Evolutionary conservation across 129 eudicot genomes (phyloP), one percentile per base, ranked within the genome.

Genomic region (Flaveria trinervia): DNA sequence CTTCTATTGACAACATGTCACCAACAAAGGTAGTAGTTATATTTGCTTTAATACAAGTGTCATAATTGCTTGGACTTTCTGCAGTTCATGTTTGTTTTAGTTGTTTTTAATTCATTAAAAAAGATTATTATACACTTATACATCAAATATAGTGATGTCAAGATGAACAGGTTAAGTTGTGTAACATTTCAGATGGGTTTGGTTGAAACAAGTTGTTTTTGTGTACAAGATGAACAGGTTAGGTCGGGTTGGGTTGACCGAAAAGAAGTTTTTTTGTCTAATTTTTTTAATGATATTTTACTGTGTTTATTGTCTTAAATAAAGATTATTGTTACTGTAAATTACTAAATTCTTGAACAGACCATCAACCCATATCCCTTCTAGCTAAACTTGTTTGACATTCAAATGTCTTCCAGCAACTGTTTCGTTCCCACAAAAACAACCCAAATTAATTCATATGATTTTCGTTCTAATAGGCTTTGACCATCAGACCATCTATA

Each of bases 1-100:
- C 51, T 52, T 76, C 70, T 41, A 50, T 48, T 12, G 46, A 54
- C 61, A 20, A 60, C 77, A 22, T 43, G 18, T 81, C 87, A 73
- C 88, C 88, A 13, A 52, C 72, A 45, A 86, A 84, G 93, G 91
- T 88, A 84, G 73, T 73, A 69, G 7, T 36, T 68, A 7, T 73
- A 2, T 68, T 46, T 44, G 64, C 54, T 4, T 68, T 15, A 3
- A 67, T 80, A 54, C 36, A 68, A 25, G 16, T 39, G 13, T 50
- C 48, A 66, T 41, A 57, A 3, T 14, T 36, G 43, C 17, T 41
- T 25, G 20, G 15, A 18, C 71, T 50, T 36, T 26, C 13, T 64
- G 78, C n/a, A 25, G 26, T 20, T 68, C 46, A 15, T 20, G 9
- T 57, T 64, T 49, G 56, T 13, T 62, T 44, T 39, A 3, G 51